Conservation (phyloP, 495 filamentous ascomycete species). For the Podospora bellae-mahoneyi region DNA sequence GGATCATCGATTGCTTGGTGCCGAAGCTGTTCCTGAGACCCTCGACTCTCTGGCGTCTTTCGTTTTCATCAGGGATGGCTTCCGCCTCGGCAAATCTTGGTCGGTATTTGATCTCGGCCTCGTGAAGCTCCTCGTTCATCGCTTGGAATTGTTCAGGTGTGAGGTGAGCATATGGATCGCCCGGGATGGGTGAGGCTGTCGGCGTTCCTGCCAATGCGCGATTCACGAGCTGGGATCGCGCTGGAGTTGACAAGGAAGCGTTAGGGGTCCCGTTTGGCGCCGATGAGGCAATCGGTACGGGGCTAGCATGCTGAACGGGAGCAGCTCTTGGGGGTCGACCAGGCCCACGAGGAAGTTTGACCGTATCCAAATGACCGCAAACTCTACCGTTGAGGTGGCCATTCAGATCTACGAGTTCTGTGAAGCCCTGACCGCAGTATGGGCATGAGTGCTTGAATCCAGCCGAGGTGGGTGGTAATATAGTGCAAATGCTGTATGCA, state of each 20-base stretch:
- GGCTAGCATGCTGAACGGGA: slow-evolving; percentile 15
- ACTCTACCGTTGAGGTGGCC: slow-evolving; percentile 38
- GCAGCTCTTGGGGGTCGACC: slow-evolving; percentile 19
- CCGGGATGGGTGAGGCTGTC: slow-evolving; percentile 19
- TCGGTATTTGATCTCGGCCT: slow-evolving; percentile 38
- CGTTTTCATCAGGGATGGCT: slow-evolving; percentile 32
- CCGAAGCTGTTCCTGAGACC: slow-evolving; percentile 46
- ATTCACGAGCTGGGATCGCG: background rate
- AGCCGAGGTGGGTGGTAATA: slow-evolving; percentile 26
- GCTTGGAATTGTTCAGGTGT: slow-evolving; percentile 20
- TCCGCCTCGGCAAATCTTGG: slow-evolving; percentile 41
- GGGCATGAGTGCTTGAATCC: slow-evolving; percentile 36
- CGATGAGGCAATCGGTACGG: slow-evolving; percentile 19
- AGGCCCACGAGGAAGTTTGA: slow-evolving; percentile 15
- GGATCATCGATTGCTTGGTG: slow-evolving; percentile 48
- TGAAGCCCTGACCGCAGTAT: slow-evolving; percentile 42
- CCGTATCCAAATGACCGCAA: slow-evolving; percentile 29
- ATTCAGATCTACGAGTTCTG: slow-evolving; percentile 31
- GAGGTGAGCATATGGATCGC: slow-evolving; percentile 43
- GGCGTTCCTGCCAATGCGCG: slow-evolving; percentile 9
- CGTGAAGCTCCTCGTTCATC: slow-evolving; percentile 38
- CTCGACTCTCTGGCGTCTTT: slow-evolving; percentile 34
- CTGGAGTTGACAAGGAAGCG: slow-evolving; percentile 20
- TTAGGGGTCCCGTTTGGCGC: slow-evolving; percentile 15
- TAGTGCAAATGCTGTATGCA: slow-evolving; percentile 38